These are phyloP conservation scores for Mycothermus thermophilus DNA, from an alignment of 495 filamentous ascomycete genomes.

Conservation along the genomic window DNA sequence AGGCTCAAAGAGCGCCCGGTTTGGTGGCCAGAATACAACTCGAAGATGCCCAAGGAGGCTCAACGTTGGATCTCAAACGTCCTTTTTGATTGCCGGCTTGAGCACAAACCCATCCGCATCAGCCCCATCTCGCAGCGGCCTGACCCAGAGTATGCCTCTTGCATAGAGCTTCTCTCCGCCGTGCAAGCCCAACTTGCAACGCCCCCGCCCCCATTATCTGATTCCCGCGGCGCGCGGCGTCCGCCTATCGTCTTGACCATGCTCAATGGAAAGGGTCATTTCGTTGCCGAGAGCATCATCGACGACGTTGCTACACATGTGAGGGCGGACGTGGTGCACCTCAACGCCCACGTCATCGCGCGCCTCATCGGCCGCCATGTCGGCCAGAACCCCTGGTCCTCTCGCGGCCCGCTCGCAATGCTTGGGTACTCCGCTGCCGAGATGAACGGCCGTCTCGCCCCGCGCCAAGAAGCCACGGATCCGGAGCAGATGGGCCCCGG, in stretches of 20 bases:
- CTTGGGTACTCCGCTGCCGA: slow-evolving; percentile 52
- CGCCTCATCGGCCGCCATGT: slow-evolving; percentile 61
- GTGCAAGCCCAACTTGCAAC: slow-evolving; percentile 23
- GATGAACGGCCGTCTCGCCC: slow-evolving; percentile 22
- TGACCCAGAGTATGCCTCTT: slow-evolving; percentile 15
- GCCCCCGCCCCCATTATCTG: slow-evolving; percentile 10
- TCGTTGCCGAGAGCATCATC: slow-evolving; percentile 19
- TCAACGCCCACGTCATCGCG: slow-evolving; percentile 71
- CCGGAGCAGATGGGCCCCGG: slow-evolving; percentile 12
- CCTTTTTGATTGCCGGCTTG: slow-evolving; percentile 1
- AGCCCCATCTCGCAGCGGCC: slow-evolving; percentile 14
- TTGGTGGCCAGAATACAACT: slow-evolving; percentile 8
- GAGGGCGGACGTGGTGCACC: slow-evolving; percentile 59
- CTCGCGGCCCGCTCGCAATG: slow-evolving; percentile 30
- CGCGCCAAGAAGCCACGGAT: slow-evolving; percentile 4
- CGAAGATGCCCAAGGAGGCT: slow-evolving; percentile 4
- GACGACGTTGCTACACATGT: slow-evolving; percentile 41
- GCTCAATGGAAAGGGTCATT: slow-evolving; percentile 21
- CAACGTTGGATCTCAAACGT: slow-evolving; percentile 14
- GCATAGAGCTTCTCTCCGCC: slow-evolving; percentile 24
- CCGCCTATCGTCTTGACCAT: slow-evolving; percentile 26
- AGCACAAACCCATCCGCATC: slow-evolving; percentile 1
- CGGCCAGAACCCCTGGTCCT: slow-evolving; percentile 43
- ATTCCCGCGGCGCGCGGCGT: slow-evolving; percentile 15
- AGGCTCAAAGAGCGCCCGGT: background rate